Conservation (phyloP, 805 yeast species). For the Starmerella sirachaensis region DNA sequence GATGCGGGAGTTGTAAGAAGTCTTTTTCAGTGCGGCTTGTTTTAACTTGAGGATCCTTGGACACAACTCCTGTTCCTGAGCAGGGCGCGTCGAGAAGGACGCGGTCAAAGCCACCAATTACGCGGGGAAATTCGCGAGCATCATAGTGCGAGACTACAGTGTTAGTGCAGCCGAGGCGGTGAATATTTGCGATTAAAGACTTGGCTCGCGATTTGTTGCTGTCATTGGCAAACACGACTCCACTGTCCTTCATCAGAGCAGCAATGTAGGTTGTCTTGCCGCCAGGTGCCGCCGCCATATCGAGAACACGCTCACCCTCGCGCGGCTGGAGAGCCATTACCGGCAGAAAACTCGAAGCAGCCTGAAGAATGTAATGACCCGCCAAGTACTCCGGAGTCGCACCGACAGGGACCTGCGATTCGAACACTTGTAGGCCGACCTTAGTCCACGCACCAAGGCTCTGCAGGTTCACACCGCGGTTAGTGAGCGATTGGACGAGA, state of each 20-base stretch:
- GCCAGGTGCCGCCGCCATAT: conserved; percentile 99
- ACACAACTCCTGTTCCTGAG: conserved; percentile 98
- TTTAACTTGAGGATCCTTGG: conserved; percentile 92
- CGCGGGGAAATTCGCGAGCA: conserved; percentile 96
- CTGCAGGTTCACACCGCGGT: conserved; percentile 93
- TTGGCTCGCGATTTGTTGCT: conserved; percentile 93
- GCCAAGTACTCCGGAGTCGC: conserved; percentile 98
- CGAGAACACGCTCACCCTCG: conserved; percentile 87
- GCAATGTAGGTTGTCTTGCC: conserved; percentile 93
- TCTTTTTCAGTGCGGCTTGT: conserved; percentile 90
- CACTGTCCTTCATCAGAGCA: conserved; percentile 96
- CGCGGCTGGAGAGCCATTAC: conserved; percentile 98
- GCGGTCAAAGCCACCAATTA: conserved; percentile 96
- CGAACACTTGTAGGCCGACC: conserved; percentile 93
- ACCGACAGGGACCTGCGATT: conserved; percentile 98
- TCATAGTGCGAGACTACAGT: conserved; percentile 95
- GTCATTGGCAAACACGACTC: conserved; percentile 94
- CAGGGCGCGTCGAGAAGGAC: conserved; percentile 96
- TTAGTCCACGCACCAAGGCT: conserved; percentile 98
- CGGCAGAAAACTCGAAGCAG: conserved; percentile 95
- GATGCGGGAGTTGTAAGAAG: conserved; percentile 89
- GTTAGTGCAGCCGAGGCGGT: conserved; percentile 91
- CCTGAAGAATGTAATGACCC: conserved; percentile 95
- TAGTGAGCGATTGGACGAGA: conserved; percentile 84
- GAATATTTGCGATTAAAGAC: conserved; percentile 92